A percentile compares a stretch with the other conserved stretches of the same genome.
phyloP scores from a whole-genome alignment of 2,329 filamentous ascomycete species.

The Claviceps cyperi region DNA sequence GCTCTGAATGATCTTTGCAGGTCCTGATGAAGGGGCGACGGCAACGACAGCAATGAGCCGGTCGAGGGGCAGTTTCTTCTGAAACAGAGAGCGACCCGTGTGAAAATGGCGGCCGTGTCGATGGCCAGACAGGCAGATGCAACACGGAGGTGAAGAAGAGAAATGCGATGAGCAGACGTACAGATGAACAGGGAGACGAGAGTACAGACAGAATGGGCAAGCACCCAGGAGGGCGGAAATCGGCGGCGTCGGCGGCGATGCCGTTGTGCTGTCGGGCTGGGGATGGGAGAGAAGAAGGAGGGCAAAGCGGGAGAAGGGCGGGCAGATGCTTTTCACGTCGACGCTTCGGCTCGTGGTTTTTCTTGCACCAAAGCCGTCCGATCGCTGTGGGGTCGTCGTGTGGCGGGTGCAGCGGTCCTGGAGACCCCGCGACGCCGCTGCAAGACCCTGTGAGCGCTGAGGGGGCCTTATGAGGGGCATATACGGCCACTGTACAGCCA shows the following conservation, averaged over 20 bases:
- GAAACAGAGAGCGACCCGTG: constrained; percentile 1
- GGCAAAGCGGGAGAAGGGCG: constrained; percentile 8
- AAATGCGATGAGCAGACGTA: constrained; percentile 2
- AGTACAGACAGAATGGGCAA: constrained; percentile 6
- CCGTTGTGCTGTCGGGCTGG: constrained; percentile 15
- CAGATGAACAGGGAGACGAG: constrained; percentile 6
- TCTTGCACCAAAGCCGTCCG: constrained; percentile 6
- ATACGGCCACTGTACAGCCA: too few relatives aligned
- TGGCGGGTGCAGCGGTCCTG: neutral
- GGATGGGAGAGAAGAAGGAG: constrained; percentile 12
- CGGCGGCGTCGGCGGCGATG: constrained; percentile 14
- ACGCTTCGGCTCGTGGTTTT: constrained; percentile 13
- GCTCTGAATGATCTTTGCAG: constrained; percentile 1
- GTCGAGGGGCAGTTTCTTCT: neutral
- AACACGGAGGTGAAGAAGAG: constrained; percentile 1
- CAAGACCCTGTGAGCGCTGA: neutral
- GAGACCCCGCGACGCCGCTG: neutral
- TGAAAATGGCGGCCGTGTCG: neutral
- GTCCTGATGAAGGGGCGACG: neutral
- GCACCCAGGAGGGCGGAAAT: constrained; percentile 10
- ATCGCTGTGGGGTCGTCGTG: neutral
- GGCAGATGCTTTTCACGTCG: constrained; percentile 11
- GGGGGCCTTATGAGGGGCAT: neutral
- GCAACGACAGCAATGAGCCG: neutral
- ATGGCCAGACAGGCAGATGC: neutral